Conservation (phyloP, 2,329 filamentous ascomycete species). For the Simplicillium sp. region DNA sequence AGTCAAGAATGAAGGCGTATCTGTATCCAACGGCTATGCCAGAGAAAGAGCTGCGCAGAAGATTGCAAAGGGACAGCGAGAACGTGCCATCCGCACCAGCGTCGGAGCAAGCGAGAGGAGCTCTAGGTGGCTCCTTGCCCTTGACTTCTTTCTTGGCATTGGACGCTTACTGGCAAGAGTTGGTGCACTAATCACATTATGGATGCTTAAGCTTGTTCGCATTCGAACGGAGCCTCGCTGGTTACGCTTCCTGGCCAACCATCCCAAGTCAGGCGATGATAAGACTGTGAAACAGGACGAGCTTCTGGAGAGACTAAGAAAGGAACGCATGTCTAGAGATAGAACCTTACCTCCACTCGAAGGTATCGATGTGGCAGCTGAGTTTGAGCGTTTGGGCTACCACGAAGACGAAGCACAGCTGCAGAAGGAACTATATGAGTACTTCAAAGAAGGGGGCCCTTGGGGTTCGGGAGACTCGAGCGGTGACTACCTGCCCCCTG, state of each 20-base stretch:
- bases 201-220: slow-evolving; percentile 46
- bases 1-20: slow-evolving; percentile 34
- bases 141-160: slow-evolving; percentile 70
- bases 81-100: slow-evolving; percentile 46
- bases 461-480: slow-evolving; percentile 78
- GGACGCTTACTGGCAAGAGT: slow-evolving; percentile 30
- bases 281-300: slow-evolving; percentile 5
- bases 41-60: slow-evolving; percentile 60
- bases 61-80: slow-evolving; percentile 34
- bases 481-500: slow-evolving; percentile 60
- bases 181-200: slow-evolving; percentile 27
- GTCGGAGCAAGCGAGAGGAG: slow-evolving; percentile 73
- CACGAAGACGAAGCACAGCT: slow-evolving; percentile 53
- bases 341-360: slow-evolving; percentile 28
- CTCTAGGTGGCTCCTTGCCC: slow-evolving; percentile 66
- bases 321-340: background rate
- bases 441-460: slow-evolving; percentile 76
- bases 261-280: slow-evolving; percentile 19
- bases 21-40: slow-evolving; percentile 50
- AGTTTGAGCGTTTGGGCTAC: slow-evolving; percentile 52
- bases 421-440: slow-evolving; percentile 67
- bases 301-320: slow-evolving; percentile 5
- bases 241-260: slow-evolving; percentile 44
- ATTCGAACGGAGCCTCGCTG: slow-evolving; percentile 31
- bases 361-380: slow-evolving; percentile 70